These are phyloP conservation scores for Heliamphora ciliata DNA, from an alignment of 179 eudicot species.

Conservation along the genomic window DNA sequence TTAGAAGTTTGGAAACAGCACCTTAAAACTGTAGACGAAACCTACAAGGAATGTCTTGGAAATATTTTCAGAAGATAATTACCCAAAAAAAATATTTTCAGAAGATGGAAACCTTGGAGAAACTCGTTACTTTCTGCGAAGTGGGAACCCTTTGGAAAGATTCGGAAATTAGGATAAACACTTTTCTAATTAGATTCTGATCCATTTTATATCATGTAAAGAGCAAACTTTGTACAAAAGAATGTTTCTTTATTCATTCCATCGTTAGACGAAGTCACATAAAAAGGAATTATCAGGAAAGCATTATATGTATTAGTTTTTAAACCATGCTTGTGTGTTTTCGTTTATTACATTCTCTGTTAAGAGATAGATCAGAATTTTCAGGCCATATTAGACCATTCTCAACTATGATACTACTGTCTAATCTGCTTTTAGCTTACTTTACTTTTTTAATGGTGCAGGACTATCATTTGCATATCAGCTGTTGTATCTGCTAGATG, in stretches of 20 bases:
- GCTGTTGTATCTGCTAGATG: constrained; percentile 87
- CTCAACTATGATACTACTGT: background rate
- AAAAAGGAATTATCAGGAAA: background rate
- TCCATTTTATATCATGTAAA: no score
- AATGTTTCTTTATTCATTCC: background rate
- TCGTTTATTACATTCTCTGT: background rate
- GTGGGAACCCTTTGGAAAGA: no score
- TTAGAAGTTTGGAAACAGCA: no score
- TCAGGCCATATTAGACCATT: background rate
- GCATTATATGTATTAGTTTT: background rate
- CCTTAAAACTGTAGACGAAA: no score
- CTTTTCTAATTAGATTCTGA: no score
- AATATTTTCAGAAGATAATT: no score
- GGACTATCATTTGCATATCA: constrained; percentile 93
- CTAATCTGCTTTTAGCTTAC: background rate
- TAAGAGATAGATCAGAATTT: background rate
- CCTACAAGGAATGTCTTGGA: no score
- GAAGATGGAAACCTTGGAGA: no score
- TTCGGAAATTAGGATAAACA: no score
- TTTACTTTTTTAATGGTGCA: constrained; percentile 24
- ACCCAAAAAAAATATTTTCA: no score
- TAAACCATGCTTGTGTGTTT: background rate
- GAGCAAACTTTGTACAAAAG: no score
- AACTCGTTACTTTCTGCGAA: no score
- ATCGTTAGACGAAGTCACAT: background rate